Evolutionary conservation across 2,329 filamentous ascomycete species (phyloP).

Genomic region (Cladophialophora yegresii): DNA sequence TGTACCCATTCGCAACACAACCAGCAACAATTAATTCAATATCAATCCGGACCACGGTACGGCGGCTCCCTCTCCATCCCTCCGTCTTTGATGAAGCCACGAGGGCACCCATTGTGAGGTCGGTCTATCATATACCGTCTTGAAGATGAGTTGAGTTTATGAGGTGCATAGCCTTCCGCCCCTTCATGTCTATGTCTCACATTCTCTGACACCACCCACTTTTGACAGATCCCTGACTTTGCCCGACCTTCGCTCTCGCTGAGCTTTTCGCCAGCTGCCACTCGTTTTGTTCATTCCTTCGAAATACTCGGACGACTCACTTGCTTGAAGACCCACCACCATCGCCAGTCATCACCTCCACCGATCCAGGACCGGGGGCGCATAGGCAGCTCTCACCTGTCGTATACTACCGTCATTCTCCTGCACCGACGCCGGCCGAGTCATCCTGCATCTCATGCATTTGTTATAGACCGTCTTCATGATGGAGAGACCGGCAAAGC

Average conservation of each 20-base stretch:
- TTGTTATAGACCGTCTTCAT: background rate
- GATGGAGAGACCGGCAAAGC: conserved; percentile 36
- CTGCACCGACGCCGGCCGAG: background rate
- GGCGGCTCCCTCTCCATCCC: conserved; percentile 3
- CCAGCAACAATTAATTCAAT: conserved; percentile 12
- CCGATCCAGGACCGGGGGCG: background rate
- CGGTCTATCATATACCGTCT: background rate
- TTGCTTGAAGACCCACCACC: conserved; percentile 14
- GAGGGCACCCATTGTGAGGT: conserved; percentile 1
- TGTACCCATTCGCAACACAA: conserved; percentile 11
- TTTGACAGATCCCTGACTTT: conserved; percentile 15
- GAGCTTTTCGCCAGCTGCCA: conserved; percentile 28
- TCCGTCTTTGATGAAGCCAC: background rate
- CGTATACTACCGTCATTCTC: background rate
- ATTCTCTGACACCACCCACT: conserved; percentile 16
- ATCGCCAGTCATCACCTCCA: background rate
- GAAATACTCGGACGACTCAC: background rate
- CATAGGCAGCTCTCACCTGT: background rate
- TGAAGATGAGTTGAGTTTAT: conserved; percentile 14
- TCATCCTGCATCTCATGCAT: conserved; percentile 14
- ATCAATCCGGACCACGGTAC: conserved; percentile 9
- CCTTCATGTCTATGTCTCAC: conserved; percentile 17
- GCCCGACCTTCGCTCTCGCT: conserved; percentile 12
- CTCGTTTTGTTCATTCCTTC: conserved; percentile 24
- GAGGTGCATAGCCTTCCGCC: conserved; percentile 17